These are phyloP conservation scores for Elongisporangium undulatum DNA, from an alignment of 352 stramenopile genomes.

Conservation along the genomic window DNA sequence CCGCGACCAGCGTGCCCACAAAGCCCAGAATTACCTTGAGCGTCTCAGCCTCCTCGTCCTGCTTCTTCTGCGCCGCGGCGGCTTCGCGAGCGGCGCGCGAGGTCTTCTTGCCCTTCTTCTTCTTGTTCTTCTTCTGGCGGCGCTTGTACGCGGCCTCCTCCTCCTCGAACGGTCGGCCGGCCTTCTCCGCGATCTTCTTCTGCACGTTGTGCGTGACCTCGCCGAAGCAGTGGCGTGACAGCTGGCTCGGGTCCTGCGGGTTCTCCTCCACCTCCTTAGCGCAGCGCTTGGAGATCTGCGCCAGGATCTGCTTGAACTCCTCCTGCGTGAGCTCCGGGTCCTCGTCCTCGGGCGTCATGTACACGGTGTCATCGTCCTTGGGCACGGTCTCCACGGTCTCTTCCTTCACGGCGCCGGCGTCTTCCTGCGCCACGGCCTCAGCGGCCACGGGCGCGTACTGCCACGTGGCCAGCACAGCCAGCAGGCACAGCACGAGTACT, in stretches of 20 bases:
- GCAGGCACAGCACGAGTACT: slow-evolving; percentile 35
- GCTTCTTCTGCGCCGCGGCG: slow-evolving; percentile 51
- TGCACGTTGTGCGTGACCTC: slow-evolving; percentile 57
- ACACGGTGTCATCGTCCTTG: slow-evolving; percentile 13
- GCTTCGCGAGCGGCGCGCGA: slow-evolving; percentile 46
- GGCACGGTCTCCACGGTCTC: slow-evolving; percentile 31
- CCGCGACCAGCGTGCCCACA: slow-evolving; percentile 53
- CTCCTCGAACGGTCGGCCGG: slow-evolving; percentile 20
- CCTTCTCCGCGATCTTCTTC: slow-evolving; percentile 48
- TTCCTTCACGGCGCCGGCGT: slow-evolving; percentile 34
- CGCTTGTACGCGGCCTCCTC: slow-evolving; percentile 26
- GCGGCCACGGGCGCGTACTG: slow-evolving; percentile 8
- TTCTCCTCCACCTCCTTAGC: slow-evolving; percentile 70
- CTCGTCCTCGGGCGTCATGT: slow-evolving; percentile 15
- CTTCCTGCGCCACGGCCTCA: slow-evolving; percentile 16
- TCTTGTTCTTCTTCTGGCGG: slow-evolving; percentile 27
- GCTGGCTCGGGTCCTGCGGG: slow-evolving; percentile 43
- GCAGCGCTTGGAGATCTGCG: slow-evolving; percentile 72
- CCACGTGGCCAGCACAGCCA: slow-evolving; percentile 18
- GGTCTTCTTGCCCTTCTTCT: slow-evolving; percentile 62
- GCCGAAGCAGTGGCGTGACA: slow-evolving; percentile 61
- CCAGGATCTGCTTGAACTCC: slow-evolving; percentile 61
- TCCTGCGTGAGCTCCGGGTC: slow-evolving; percentile 52
- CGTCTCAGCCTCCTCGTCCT: slow-evolving; percentile 63
- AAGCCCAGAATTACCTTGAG: slow-evolving; percentile 70